These are phyloP conservation scores for Umbelopsis sp. DNA, from an alignment of 371 early-diverging fungal genomes.

Conservation along the genomic window DNA sequence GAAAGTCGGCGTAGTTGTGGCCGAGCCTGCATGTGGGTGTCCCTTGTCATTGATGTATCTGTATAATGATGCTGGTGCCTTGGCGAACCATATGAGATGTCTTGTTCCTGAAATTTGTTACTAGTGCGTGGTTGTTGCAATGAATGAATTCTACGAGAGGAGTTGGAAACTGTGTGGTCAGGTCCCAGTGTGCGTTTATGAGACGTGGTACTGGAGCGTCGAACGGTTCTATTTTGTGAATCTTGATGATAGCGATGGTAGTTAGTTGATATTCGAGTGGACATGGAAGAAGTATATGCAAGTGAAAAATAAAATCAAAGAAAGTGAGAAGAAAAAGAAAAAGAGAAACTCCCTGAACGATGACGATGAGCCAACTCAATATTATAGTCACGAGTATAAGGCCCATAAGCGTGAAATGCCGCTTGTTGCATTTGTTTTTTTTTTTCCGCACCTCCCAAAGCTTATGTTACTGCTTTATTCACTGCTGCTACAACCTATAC, in stretches of 20 bases:
- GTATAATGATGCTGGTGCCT: background rate
- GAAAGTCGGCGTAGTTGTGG: conserved; percentile 4
- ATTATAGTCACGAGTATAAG: background rate
- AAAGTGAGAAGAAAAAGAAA: background rate
- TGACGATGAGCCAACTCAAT: too few relatives aligned
- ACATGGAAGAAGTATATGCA: background rate
- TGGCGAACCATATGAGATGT: background rate
- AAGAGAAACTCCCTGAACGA: background rate
- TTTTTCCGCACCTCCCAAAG: too few relatives aligned
- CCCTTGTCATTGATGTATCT: background rate
- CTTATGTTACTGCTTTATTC: background rate
- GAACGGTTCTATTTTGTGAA: background rate
- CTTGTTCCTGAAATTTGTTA: conserved; percentile 1
- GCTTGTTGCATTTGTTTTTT: too few relatives aligned
- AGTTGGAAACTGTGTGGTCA: background rate
- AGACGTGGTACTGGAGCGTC: conserved; percentile 17
- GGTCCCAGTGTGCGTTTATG: background rate
- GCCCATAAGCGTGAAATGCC: too few relatives aligned
- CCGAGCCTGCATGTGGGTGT: background rate
- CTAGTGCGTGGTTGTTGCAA: conserved; percentile 6
- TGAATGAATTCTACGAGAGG: conserved; percentile 6
- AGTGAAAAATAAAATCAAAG: background rate
- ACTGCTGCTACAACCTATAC: too few relatives aligned
- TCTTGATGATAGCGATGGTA: conserved; percentile 6
- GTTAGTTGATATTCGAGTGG: conserved; percentile 1